phyloP scores from a whole-genome alignment of 2,329 filamentous ascomycete genomes.

The Diaporthe batatas region DNA sequence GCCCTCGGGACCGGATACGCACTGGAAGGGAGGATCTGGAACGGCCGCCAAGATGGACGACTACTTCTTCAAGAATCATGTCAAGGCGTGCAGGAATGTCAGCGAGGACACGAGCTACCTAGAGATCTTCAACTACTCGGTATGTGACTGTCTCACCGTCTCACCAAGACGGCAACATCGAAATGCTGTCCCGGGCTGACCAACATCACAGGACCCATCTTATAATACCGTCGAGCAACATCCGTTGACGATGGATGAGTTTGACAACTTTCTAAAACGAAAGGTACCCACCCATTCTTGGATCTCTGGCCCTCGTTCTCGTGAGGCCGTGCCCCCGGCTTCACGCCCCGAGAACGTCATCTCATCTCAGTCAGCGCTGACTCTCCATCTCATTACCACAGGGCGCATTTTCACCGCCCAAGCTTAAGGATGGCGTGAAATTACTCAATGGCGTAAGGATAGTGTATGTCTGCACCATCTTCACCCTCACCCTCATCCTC shows the following conservation, averaged over 20 bases:
- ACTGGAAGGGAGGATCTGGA: neutral
- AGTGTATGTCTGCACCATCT: slow-evolving; percentile 58
- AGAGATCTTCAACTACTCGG: slow-evolving; percentile 72
- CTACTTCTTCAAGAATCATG: slow-evolving; percentile 66
- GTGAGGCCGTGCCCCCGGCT: neutral
- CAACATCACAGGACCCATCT: slow-evolving; percentile 58
- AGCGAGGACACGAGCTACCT: slow-evolving; percentile 67
- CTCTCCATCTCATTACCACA: slow-evolving; percentile 46
- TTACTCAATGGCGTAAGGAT: slow-evolving; percentile 66
- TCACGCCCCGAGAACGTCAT: neutral
- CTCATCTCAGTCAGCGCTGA: slow-evolving; percentile 35
- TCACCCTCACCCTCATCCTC: neutral
- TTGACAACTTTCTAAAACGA: slow-evolving; percentile 68
- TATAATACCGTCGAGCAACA: slow-evolving; percentile 66
- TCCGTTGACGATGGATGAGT: slow-evolving; percentile 65
- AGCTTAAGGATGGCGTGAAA: slow-evolving; percentile 57
- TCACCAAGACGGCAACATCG: neutral
- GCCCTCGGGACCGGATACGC: neutral
- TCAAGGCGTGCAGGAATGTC: slow-evolving; percentile 63
- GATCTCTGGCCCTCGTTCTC: too few relatives aligned
- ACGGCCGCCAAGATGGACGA: slow-evolving; percentile 63
- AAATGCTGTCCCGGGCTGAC: neutral
- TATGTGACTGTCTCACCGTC: slow-evolving; percentile 50
- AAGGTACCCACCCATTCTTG: slow-evolving; percentile 53
- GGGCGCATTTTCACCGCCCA: slow-evolving; percentile 67